phyloP scores from a whole-genome alignment of 2,329 filamentous ascomycete genomes.

The Calonectria honghensis region DNA sequence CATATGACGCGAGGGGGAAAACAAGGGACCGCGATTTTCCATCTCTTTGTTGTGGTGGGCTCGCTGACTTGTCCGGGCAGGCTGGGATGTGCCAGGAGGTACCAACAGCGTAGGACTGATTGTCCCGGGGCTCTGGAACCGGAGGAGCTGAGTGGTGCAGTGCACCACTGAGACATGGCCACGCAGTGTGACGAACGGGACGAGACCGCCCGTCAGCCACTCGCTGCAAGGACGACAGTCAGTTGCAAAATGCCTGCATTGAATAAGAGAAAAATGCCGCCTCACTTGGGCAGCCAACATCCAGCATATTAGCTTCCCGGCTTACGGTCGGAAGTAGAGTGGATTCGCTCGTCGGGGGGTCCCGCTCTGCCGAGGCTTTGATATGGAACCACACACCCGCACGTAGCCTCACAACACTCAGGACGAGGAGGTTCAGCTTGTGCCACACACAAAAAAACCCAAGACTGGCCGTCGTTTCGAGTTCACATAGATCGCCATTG shows the following conservation, averaged over 20 bases:
- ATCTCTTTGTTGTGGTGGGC: conserved; percentile 8
- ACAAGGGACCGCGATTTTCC: background rate
- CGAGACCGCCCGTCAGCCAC: conserved; percentile 8
- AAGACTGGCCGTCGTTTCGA: background rate
- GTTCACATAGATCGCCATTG: background rate
- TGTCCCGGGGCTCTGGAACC: conserved; percentile 24
- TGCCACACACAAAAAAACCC: conserved; percentile 24
- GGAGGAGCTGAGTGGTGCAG: conserved; percentile 16
- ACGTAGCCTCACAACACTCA: conserved; percentile 14
- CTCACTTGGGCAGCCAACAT: conserved; percentile 6
- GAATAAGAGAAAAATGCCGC: conserved; percentile 10
- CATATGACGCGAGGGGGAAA: conserved; percentile 21
- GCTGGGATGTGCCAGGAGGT: background rate
- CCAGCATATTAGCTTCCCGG: conserved; percentile 22
- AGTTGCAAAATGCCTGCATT: background rate
- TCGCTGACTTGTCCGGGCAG: background rate
- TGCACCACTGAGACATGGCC: conserved; percentile 28
- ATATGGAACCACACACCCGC: conserved; percentile 36
- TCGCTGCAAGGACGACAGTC: background rate
- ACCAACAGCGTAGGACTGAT: background rate
- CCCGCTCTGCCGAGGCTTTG: conserved; percentile 41
- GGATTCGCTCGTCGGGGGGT: conserved; percentile 49
- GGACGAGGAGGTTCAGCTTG: conserved; percentile 32
- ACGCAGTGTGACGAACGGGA: conserved; percentile 18
- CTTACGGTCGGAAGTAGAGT: conserved; percentile 42